A percentile compares a stretch with the other conserved stretches of the same genome.
Conservation (phyloP, 2,329 filamentous ascomycete species). For the Monosporascus cannonballus region DNA sequence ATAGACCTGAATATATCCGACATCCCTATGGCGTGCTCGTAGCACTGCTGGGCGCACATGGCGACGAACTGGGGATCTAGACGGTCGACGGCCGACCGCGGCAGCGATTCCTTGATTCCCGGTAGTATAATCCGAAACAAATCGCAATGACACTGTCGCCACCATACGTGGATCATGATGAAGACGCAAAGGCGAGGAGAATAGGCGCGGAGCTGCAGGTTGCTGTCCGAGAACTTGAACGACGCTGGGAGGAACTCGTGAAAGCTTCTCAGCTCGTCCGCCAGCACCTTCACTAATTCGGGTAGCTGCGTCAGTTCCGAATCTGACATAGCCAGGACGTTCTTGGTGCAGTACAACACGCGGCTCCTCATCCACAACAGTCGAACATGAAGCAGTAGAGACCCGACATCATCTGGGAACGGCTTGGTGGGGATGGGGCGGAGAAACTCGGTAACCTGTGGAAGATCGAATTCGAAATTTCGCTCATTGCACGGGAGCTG, state of each 20-base stretch:
- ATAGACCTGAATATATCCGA: slow-evolving; percentile 48
- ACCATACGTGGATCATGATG: slow-evolving; percentile 55
- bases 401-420: slow-evolving; percentile 47
- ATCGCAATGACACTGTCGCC: slow-evolving; percentile 53
- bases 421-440: slow-evolving; percentile 36
- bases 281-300: slow-evolving; percentile 41
- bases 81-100: slow-evolving; percentile 35
- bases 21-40: slow-evolving; percentile 49
- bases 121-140: slow-evolving; percentile 47
- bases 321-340: slow-evolving; percentile 34
- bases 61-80: slow-evolving; percentile 43
- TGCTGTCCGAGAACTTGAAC: slow-evolving; percentile 52
- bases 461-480: slow-evolving; percentile 51
- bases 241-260: slow-evolving; percentile 47
- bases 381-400: slow-evolving; percentile 49
- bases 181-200: slow-evolving; percentile 52
- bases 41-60: slow-evolving; percentile 44
- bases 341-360: slow-evolving; percentile 48
- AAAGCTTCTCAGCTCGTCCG: slow-evolving; percentile 40
- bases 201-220: slow-evolving; percentile 49
- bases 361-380: slow-evolving; percentile 49
- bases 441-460: slow-evolving; percentile 45
- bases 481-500: slow-evolving; percentile 45
- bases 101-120: slow-evolving; percentile 45
- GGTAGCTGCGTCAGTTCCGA: slow-evolving; percentile 40